Conservation (phyloP, 2,329 filamentous ascomycete genomes). For the Penicillium sp. region DNA sequence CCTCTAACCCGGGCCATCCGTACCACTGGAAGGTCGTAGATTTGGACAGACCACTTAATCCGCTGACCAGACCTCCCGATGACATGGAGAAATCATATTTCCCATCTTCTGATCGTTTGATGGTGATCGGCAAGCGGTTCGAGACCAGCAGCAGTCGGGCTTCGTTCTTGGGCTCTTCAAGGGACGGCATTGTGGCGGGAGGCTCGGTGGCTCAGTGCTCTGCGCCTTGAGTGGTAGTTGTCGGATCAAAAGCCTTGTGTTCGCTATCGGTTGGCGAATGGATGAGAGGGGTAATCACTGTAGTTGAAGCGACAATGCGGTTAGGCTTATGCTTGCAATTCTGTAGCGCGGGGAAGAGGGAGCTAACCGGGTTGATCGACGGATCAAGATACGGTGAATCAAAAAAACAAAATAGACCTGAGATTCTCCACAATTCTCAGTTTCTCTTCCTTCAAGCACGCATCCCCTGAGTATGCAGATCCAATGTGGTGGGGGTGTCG, state of each 20-base stretch:
- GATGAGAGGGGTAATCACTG: background rate
- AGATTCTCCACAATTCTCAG: background rate
- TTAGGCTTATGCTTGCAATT: background rate
- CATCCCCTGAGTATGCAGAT: background rate
- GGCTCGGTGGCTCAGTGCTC: background rate
- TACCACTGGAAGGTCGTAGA: slow-evolving; percentile 97
- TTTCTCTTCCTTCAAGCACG: background rate
- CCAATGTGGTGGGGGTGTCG: background rate
- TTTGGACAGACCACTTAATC: slow-evolving; percentile 86
- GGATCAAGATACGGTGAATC: background rate
- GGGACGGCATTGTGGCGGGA: slow-evolving; percentile 32
- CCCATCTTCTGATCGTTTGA: slow-evolving; percentile 89
- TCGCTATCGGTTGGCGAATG: background rate
- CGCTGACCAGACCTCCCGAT: slow-evolving; percentile 91
- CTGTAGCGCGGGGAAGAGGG: background rate
- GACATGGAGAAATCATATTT: slow-evolving; percentile 95
- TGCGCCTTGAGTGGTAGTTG: background rate
- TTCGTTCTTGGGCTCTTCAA: slow-evolving; percentile 36
- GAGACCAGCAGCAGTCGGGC: slow-evolving; percentile 76
- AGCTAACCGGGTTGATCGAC: background rate
- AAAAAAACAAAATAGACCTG: background rate
- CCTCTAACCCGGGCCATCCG: slow-evolving; percentile 92
- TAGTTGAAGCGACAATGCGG: background rate
- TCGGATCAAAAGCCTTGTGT: background rate
- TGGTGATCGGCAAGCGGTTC: slow-evolving; percentile 93